Evolutionary conservation across 202 grass and related monocot species (phyloP).

Genomic region (Zizania palustris): DNA sequence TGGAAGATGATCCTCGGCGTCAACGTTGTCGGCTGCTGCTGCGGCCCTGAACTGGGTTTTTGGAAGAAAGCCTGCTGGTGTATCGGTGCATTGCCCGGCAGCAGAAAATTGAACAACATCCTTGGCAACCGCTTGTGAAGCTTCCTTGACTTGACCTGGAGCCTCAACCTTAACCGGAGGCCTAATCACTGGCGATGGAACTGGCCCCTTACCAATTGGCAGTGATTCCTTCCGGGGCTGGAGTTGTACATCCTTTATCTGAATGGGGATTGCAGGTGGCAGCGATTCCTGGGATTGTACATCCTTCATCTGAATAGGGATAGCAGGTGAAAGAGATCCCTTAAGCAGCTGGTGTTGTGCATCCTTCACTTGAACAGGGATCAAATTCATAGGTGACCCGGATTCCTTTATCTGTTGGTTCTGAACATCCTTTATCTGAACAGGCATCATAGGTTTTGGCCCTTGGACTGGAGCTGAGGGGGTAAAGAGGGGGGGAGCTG

Average conservation of each 20-base stretch:
- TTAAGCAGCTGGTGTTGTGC: slow-evolving; percentile 34
- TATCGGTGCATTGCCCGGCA: slow-evolving; percentile 8
- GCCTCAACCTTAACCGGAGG: slow-evolving; percentile 40
- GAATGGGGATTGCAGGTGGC: slow-evolving; percentile 37
- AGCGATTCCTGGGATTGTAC: slow-evolving; percentile 32
- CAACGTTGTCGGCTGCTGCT: not conserved
- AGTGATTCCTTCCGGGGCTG: slow-evolving; percentile 19
- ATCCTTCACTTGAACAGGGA: slow-evolving; percentile 72
- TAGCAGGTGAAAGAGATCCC: slow-evolving; percentile 34
- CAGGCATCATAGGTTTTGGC: slow-evolving; percentile 45
- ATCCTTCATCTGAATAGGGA: slow-evolving; percentile 73
- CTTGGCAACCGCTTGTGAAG: slow-evolving; percentile 26
- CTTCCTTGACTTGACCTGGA: slow-evolving; percentile 49
- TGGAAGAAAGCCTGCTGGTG: not conserved
- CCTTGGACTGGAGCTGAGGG: slow-evolving; percentile 50
- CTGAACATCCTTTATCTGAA: slow-evolving; percentile 68
- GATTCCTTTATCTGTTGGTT: slow-evolving; percentile 34
- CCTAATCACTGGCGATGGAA: not conserved
- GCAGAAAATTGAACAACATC: slow-evolving; percentile 24
- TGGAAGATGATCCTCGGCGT: slow-evolving; percentile 32
- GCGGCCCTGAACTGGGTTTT: slow-evolving; percentile 1
- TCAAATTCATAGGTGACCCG: slow-evolving; percentile 20
- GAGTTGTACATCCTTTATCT: slow-evolving; percentile 49
- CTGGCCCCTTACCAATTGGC: slow-evolving; percentile 3
- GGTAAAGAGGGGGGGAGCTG: slow-evolving; percentile 64